Base-by-base conservation (phyloP, 1,284 basidiomycete species). In the Takashimella koratensis region DNA sequence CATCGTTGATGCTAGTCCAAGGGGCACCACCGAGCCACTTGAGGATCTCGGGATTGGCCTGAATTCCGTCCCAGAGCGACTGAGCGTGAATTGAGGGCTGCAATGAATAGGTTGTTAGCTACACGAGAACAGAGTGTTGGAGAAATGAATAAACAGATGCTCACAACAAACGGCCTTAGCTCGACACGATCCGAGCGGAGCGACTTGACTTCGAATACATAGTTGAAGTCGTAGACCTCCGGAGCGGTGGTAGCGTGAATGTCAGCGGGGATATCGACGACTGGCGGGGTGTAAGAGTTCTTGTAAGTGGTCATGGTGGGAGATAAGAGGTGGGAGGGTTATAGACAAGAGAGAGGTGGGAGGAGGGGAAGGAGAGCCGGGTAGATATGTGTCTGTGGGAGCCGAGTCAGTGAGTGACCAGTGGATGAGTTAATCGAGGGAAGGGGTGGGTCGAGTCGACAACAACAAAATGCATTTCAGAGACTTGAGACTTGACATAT, bases 141-240 rank as follows among this genome's bases (percentile, higher is more conserved):
- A 16, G 30, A 16, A 36, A 36, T 8, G 30, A 16, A 36, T 8
- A 16, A 16, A 16, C 10, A 16, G 8, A 8, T 16, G 42, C 42
- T 43, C 21, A 43, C 42, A 8, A 43, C 42, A 43, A 43, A 43
- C 8, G 68, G 68, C 44, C 65, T 51, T 11, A 71, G 50, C 49
- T 69, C 63, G 1, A 69, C 60, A 16, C 66, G 51, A 49, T 71
- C 65, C 11, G 66, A 67, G 11, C 49, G 49, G 36, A 74, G 60
- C 2, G 47, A n/a, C 47, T 57, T 62, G 40, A 69, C 64, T 3
- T 56, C 54, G 49, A 69, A 70, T 19, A 66, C 60, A 48, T 63
- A 76, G 65, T 76, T 75, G 52, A 65, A 62, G 58, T 76, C 74
- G 51, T 76, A 76, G 19, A 65, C 59, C 26, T 68, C 68, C 2